A percentile compares a stretch with the other conserved stretches of the same genome.
Conservation (phyloP, 2,329 filamentous ascomycete genomes). For the Calonectria leucothoes region DNA sequence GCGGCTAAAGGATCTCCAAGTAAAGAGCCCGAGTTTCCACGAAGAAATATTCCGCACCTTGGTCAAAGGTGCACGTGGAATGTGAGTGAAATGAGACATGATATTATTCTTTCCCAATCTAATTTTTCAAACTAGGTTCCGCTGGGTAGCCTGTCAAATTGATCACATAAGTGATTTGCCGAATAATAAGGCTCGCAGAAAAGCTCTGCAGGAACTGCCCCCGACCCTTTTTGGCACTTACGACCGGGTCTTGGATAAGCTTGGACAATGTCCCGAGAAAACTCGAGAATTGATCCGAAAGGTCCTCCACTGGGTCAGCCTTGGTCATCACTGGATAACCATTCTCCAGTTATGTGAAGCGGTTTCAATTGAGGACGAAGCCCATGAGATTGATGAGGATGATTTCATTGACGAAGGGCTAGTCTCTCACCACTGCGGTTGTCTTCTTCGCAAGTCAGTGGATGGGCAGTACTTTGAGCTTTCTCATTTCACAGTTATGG, state of each 20-base stretch:
- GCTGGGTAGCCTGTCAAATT: constrained; percentile 25
- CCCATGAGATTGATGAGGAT: not conserved
- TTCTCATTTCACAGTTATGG: constrained; percentile 24
- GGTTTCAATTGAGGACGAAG: constrained; percentile 1
- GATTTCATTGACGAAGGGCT: not conserved
- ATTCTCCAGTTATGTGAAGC: constrained; percentile 16
- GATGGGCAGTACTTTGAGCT: constrained; percentile 17
- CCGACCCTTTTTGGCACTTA: constrained; percentile 19
- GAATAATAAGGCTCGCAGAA: constrained; percentile 8
- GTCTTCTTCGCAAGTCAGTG: constrained; percentile 13
- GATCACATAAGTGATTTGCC: constrained; percentile 12
- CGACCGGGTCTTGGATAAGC: constrained; percentile 5
- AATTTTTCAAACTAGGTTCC: constrained; percentile 14
- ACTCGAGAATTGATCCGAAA: not conserved
- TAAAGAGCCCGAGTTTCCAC: not conserved
- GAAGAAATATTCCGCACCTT: not conserved
- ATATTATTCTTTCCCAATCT: no score
- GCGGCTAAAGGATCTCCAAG: not conserved
- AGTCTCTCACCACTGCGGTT: constrained; percentile 7
- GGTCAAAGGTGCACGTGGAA: constrained; percentile 8
- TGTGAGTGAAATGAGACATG: not conserved
- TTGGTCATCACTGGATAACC: not conserved
- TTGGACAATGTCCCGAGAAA: not conserved
- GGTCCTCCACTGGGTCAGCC: constrained; percentile 11
- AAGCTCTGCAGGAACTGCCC: not conserved